phyloP scores from a whole-genome alignment of 2,329 filamentous ascomycete species.

The Verticillium alfalfae region DNA sequence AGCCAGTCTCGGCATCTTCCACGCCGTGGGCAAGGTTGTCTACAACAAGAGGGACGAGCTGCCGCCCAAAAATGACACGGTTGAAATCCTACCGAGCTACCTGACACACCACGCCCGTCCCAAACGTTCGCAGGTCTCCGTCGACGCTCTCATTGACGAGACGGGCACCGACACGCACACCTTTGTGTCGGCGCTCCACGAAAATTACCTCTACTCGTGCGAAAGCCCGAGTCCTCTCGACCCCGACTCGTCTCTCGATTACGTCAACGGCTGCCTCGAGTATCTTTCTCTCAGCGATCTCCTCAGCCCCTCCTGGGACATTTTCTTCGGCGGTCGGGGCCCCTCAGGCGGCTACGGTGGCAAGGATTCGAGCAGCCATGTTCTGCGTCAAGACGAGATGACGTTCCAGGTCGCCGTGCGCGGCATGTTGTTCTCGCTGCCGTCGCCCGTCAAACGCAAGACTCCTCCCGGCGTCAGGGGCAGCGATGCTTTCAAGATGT shows the following conservation, averaged over 20 bases:
- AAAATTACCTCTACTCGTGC: slow-evolving; percentile 89
- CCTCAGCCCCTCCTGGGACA: slow-evolving; percentile 66
- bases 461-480: slow-evolving; percentile 33
- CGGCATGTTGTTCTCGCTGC: slow-evolving; percentile 79
- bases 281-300: slow-evolving; percentile 84
- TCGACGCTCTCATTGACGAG: slow-evolving; percentile 82
- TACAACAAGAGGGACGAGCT: slow-evolving; percentile 83
- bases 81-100: slow-evolving; percentile 54
- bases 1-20: slow-evolving; percentile 87
- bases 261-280: slow-evolving; percentile 79
- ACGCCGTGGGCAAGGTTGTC: slow-evolving; percentile 90
- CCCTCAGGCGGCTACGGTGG: slow-evolving; percentile 40
- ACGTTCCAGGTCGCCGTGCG: slow-evolving; percentile 86
- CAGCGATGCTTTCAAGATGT: slow-evolving; percentile 78
- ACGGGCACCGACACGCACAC: slow-evolving; percentile 88
- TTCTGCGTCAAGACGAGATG: slow-evolving; percentile 87
- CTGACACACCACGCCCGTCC: slow-evolving; percentile 52
- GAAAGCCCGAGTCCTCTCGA: slow-evolving; percentile 46
- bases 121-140: slow-evolving; percentile 58
- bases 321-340: slow-evolving; percentile 60
- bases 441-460: slow-evolving; percentile 76
- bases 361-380: slow-evolving; percentile 60
- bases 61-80: slow-evolving; percentile 30
- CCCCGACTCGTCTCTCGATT: slow-evolving; percentile 55
- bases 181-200: slow-evolving; percentile 84